Percentiles rank a stretch among this genome's conserved stretches.
These are phyloP conservation scores for Brassica incana DNA, from an alignment of 345 rosid species.

Conservation along the genomic window DNA sequence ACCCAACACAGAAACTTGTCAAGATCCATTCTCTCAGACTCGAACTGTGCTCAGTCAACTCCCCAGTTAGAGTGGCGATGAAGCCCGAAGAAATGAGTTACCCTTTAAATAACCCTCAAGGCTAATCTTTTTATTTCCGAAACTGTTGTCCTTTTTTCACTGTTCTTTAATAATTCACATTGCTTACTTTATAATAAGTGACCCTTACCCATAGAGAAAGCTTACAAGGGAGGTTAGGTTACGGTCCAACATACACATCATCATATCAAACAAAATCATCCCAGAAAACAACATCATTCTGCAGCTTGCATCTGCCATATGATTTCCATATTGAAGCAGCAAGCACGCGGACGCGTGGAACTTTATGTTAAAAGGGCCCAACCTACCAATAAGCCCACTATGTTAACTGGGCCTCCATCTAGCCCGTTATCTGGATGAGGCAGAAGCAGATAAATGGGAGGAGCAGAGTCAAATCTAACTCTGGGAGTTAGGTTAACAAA, in stretches of 20 bases:
- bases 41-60: conserved; percentile 21
- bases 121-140: conserved; percentile 4
- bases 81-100: conserved; percentile 20
- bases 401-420: neutral
- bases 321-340: conserved; percentile 2
- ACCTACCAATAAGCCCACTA: conserved; percentile 5
- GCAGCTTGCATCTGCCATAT: conserved; percentile 20
- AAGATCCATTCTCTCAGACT: conserved; percentile 32
- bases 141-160: conserved; percentile 19
- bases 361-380: conserved; percentile 4
- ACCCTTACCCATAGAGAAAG: conserved; percentile 29
- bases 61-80: conserved; percentile 18
- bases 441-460: neutral
- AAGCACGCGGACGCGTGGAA: conserved; percentile 34
- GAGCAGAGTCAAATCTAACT: neutral
- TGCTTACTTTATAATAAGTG: conserved; percentile 20
- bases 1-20: conserved; percentile 11
- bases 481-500: neutral
- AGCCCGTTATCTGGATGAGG: neutral
- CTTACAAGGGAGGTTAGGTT: conserved; percentile 13
- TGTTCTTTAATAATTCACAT: conserved; percentile 19
- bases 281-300: neutral
- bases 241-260: conserved; percentile 10
- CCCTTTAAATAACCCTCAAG: conserved; percentile 13
- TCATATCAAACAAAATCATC: conserved; percentile 19